These are phyloP conservation scores for Salix arbutifolia DNA, from an alignment of 345 rosid genomes.

Conservation along the genomic window DNA sequence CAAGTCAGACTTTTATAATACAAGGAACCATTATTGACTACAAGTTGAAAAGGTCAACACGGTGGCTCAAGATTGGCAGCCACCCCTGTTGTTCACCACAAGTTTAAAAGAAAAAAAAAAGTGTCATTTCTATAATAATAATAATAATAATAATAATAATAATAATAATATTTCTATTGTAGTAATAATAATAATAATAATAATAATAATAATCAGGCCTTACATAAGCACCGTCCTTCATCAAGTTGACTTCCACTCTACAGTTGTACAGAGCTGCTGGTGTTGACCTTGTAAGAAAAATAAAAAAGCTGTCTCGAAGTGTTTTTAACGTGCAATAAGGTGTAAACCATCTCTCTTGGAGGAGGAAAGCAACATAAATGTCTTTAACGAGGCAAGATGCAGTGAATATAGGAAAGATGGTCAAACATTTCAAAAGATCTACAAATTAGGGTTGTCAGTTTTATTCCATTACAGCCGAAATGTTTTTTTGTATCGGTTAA, in stretches of 20 bases:
- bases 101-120: background rate
- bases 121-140: background rate
- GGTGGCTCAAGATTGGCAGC: background rate
- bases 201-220: background rate
- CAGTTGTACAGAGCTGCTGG: background rate
- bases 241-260: background rate
- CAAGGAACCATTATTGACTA: background rate
- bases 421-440: background rate
- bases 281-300: background rate
- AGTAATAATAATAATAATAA: too few relatives aligned
- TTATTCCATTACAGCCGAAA: too few relatives aligned
- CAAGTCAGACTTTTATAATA: too few relatives aligned
- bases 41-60: background rate
- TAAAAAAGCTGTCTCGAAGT: background rate
- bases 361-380: background rate
- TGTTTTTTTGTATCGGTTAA: too few relatives aligned
- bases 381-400: background rate
- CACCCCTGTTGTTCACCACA: background rate
- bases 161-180: too few relatives aligned
- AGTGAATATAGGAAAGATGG: background rate
- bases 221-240: background rate
- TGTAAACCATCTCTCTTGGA: background rate
- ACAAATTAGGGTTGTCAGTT: too few relatives aligned
- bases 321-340: slow-evolving; percentile 2
- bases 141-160: too few relatives aligned